Percentiles rank a stretch among this genome's conserved stretches.
These are phyloP conservation scores for Penicillium sp. DNA, from an alignment of 2,329 filamentous ascomycete genomes.

Conservation along the genomic window DNA sequence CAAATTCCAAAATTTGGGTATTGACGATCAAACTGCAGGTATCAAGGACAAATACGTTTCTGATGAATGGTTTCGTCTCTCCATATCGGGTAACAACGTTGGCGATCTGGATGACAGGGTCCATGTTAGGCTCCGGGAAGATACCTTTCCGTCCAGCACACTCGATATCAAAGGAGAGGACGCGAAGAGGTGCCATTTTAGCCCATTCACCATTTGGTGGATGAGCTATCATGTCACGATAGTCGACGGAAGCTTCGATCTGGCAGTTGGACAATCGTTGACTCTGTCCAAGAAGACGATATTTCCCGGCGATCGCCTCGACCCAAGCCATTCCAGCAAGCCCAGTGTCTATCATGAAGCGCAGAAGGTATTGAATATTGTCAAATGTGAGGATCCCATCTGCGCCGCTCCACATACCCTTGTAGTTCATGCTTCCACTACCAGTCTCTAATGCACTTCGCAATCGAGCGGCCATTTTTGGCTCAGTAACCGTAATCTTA, in stretches of 20 bases:
- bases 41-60: conserved; percentile 94
- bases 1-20: conserved; percentile 83
- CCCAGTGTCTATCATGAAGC: conserved; percentile 97
- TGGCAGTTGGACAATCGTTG: conserved; percentile 88
- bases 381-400: conserved; percentile 86
- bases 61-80: conserved; percentile 90
- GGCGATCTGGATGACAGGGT: conserved; percentile 97
- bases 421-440: conserved; percentile 70
- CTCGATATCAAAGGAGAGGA: conserved; percentile 97
- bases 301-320: conserved; percentile 72
- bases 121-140: conserved; percentile 86
- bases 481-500: conserved; percentile 89
- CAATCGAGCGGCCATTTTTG: conserved; percentile 75
- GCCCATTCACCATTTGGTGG: conserved; percentile 91
- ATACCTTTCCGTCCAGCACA: conserved; percentile 96
- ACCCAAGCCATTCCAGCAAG: conserved; percentile 98
- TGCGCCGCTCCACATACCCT: conserved; percentile 75
- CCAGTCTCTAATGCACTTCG: conserved; percentile 72
- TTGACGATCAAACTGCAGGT: conserved; percentile 92
- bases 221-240: conserved; percentile 80
- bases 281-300: conserved; percentile 63
- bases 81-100: conserved; percentile 93
- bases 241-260: conserved; percentile 85
- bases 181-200: conserved; percentile 91
- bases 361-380: conserved; percentile 88